Conservation (phyloP, 2,329 filamentous ascomycete species). For the Botrytis tulipae region DNA sequence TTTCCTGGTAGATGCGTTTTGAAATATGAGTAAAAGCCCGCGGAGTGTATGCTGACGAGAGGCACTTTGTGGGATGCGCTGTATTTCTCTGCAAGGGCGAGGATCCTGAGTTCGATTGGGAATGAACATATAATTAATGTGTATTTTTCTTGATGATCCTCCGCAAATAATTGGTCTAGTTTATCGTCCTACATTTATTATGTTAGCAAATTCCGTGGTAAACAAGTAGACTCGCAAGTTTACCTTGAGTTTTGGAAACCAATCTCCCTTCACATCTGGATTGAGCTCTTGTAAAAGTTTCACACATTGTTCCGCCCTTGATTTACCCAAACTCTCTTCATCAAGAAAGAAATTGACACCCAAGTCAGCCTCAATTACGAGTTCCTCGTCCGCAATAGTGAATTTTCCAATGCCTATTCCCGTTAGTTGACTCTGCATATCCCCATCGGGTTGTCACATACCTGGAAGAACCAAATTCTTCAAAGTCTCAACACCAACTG, state of each 20-base stretch:
- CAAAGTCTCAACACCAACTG: conserved; percentile 83
- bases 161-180: conserved; percentile 32
- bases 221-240: not conserved
- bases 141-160: conserved; percentile 44
- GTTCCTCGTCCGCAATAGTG: conserved; percentile 79
- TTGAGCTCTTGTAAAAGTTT: conserved; percentile 83
- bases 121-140: conserved; percentile 61
- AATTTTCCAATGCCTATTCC: conserved; percentile 78
- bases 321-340: conserved; percentile 70
- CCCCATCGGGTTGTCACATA: conserved; percentile 37
- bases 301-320: conserved; percentile 74
- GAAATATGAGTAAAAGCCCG: conserved; percentile 89
- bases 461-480: conserved; percentile 97
- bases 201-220: not conserved
- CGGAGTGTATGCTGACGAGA: conserved; percentile 79
- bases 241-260: conserved; percentile 53
- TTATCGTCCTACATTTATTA: not conserved
- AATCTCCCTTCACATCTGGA: conserved; percentile 82
- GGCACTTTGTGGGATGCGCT: conserved; percentile 63
- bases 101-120: conserved; percentile 53
- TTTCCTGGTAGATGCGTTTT: conserved; percentile 72
- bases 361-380: conserved; percentile 78
- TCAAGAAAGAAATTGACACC: conserved; percentile 98
- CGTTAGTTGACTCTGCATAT: conserved; percentile 20
- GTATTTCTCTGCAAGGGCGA: conserved; percentile 50